These are phyloP conservation scores for Neolentinus lepideus DNA, from an alignment of 1,284 basidiomycete species.

Conservation along the genomic window DNA sequence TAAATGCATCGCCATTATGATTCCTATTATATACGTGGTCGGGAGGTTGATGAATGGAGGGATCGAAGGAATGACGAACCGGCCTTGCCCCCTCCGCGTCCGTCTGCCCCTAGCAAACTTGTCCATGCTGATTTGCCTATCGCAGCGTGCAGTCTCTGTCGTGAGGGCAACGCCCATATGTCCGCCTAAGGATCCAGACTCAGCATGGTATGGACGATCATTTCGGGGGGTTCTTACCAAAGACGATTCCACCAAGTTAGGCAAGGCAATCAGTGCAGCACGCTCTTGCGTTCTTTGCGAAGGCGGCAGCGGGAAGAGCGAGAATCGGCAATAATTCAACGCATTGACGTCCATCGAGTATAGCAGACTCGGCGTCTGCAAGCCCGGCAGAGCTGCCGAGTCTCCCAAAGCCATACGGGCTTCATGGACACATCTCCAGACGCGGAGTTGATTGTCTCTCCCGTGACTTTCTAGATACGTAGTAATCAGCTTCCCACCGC, in stretches of 20 bases:
- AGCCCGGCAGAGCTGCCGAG: constrained; percentile 43
- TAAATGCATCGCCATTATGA: constrained; percentile 82
- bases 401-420: constrained; percentile 40
- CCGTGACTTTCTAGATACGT: constrained; percentile 54
- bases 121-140: constrained; percentile 48
- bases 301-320: constrained; percentile 31
- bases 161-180: constrained; percentile 64
- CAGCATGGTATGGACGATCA: too few species aligned
- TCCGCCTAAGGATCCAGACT: constrained; percentile 53
- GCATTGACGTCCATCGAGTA: constrained; percentile 82
- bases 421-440: constrained; percentile 53
- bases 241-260: constrained; percentile 83
- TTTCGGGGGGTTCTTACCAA: too few species aligned
- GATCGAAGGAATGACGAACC: constrained; percentile 22
- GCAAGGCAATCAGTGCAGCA: constrained; percentile 64
- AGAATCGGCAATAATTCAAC: constrained; percentile 85
- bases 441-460: constrained; percentile 76
- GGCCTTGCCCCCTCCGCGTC: constrained; percentile 35
- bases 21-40: too few species aligned
- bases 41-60: background rate
- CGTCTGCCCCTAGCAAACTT: constrained; percentile 29
- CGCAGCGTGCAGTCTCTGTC: constrained; percentile 69
- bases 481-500: background rate
- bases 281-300: constrained; percentile 9
- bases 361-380: constrained; percentile 41